phyloP scores from a whole-genome alignment of 305 asterid genomes.

The Fraxinus angustifolia region DNA sequence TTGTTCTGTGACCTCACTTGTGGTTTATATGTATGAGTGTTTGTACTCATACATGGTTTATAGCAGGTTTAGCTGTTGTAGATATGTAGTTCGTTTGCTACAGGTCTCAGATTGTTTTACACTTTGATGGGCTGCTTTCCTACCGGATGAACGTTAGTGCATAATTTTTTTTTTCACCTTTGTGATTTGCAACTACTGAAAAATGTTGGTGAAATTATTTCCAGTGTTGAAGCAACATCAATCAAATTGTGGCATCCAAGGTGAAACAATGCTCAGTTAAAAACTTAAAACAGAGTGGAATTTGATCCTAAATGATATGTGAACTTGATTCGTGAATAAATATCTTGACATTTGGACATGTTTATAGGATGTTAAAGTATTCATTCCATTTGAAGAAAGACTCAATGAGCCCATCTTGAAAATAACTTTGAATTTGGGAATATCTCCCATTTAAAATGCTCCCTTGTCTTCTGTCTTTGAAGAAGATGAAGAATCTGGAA shows the following conservation, averaged over 20 bases:
- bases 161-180: neutral
- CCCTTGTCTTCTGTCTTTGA: constrained; percentile 15
- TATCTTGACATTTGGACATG: neutral
- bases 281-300: neutral
- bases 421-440: neutral
- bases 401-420: neutral
- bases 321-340: neutral
- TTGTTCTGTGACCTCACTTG: neutral
- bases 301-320: neutral
- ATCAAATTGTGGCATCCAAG: neutral
- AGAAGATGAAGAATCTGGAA: constrained; percentile 51
- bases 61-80: neutral
- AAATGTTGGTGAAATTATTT: neutral
- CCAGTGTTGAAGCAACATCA: neutral
- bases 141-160: neutral
- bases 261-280: neutral
- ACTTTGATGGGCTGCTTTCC: neutral
- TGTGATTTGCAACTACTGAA: neutral
- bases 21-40: neutral
- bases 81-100: neutral
- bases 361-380: neutral
- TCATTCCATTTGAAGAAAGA: neutral
- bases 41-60: neutral
- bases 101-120: neutral
- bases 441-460: constrained; percentile 7